Base-by-base conservation (phyloP, 2,329 filamentous ascomycete genomes). In the Magnaporthales sp. region DNA sequence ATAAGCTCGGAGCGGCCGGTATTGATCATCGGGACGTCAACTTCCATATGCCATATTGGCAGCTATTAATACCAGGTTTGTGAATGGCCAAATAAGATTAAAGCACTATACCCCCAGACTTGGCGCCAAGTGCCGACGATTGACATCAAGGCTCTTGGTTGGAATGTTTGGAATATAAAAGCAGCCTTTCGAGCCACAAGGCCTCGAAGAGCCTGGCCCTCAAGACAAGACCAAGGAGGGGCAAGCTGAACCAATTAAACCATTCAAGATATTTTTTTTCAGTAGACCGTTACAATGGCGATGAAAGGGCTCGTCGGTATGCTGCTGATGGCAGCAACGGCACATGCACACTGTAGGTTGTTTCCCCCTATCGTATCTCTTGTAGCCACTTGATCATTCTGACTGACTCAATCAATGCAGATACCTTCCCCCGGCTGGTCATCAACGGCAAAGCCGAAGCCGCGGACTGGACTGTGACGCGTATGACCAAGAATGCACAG, bases 401-500 rank as follows among this genome's bases (percentile, higher is more conserved):
- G 11, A 38, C 62, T 26, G 15, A 62, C 19, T 4, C 29, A 58
- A 10, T 26, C 13, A 22, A n/a, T 22, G 15, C 31, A 77, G 76
- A 77, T 64, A 77, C 76, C 2, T 77, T 77, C 67, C 75, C 75
- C 0, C 68, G 74, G 51, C 74, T 77, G 2, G 74, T 77, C 7
- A 71, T 77, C 66, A 73, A 78, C 31, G 75, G 75, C 56, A 70
- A 73, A 61, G 46, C 74, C 38, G 75, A 78, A 32, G 72, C 72
- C 3, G 71, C 71, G 6, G 75, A 77, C 70, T 78, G 75, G 75
- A 74, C 73, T 22, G 72, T 73, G 15, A 77, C 75, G 8, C 75
- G 75, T 65, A 75, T 72, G 71, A 77, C 75, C 63, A 77, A 77
- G 70, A 77, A 78, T 65, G 73, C 70, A 54, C 69, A 77, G 32